Evolutionary conservation across 768 basidiomycete genomes (phyloP).

Genomic region (Russula sp.): DNA sequence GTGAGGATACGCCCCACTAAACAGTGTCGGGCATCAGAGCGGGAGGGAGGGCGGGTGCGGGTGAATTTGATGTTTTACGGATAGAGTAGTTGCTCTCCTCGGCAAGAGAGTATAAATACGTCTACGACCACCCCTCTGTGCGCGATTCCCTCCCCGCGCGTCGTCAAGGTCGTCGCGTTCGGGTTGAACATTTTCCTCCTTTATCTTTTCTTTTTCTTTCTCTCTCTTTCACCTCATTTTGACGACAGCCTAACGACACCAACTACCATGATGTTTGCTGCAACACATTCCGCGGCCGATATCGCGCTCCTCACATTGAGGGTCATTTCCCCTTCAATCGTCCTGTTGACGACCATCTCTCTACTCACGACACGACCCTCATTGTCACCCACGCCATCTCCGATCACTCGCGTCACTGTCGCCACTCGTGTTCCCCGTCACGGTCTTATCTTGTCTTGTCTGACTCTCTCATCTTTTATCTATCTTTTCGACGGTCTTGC

Average conservation of each 20-base stretch:
- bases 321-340: constrained; percentile 63
- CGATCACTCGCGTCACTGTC: constrained; percentile 77
- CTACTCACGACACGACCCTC: constrained; percentile 51
- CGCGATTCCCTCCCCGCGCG: constrained; percentile 10
- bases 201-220: background rate
- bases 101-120: constrained; percentile 3
- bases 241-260: constrained; percentile 24
- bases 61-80: background rate
- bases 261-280: constrained; percentile 19
- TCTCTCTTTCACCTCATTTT: background rate
- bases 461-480: constrained; percentile 66
- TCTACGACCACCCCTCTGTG: background rate
- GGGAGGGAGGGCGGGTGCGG: constrained; percentile 4
- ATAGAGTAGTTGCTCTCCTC: background rate
- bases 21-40: constrained; percentile 3
- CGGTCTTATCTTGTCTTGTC: constrained; percentile 64
- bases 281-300: constrained; percentile 28
- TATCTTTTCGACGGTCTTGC: constrained; percentile 77
- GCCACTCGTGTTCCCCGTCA: constrained; percentile 71
- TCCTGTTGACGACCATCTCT: constrained; percentile 60
- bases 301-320: constrained; percentile 55
- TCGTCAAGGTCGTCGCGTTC: background rate
- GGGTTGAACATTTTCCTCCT: background rate
- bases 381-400: constrained; percentile 48
- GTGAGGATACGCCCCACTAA: constrained; percentile 5